Percentiles rank a stretch among this genome's conserved stretches.
phyloP scores from a whole-genome alignment of 345 rosid genomes.

The Brassica cretica region DNA sequence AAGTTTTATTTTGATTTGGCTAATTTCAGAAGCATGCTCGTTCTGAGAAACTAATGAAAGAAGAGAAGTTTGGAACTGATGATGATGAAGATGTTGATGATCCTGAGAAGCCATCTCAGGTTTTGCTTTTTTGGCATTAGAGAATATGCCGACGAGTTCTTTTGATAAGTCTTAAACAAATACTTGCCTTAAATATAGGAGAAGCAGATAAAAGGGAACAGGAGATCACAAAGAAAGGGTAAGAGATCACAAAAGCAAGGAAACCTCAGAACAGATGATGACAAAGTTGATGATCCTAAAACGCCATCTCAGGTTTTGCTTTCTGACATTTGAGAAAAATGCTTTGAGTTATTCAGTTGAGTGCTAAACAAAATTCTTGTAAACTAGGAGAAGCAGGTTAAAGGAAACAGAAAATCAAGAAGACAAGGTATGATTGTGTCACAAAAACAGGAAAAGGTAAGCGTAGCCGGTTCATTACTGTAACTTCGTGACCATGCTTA shows the following conservation, averaged over 20 bases:
- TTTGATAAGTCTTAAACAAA: slow-evolving; percentile 3
- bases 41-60: slow-evolving; percentile 15
- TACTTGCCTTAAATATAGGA: slow-evolving; percentile 11
- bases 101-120: slow-evolving; percentile 27
- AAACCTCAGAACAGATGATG: not conserved
- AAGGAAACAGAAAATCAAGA: slow-evolving; percentile 25
- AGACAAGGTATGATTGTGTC: slow-evolving; percentile 15
- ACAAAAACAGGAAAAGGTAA: slow-evolving; percentile 36
- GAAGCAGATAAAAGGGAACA: slow-evolving; percentile 26
- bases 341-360: not conserved
- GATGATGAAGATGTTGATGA: not conserved
- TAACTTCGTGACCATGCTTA: slow-evolving; percentile 15
- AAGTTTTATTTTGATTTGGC: not conserved
- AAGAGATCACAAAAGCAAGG: slow-evolving; percentile 17
- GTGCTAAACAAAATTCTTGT: slow-evolving; percentile 1
- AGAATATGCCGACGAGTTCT: not conserved
- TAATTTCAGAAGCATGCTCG: slow-evolving; percentile 35
- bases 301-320: slow-evolving; percentile 22
- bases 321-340: too few relatives aligned
- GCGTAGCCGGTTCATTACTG: not conserved
- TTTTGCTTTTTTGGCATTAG: not conserved
- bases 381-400: slow-evolving; percentile 27
- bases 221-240: slow-evolving; percentile 29
- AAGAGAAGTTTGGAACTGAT: not conserved
- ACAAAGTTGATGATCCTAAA: not conserved